phyloP scores from a whole-genome alignment of 2,329 filamentous ascomycete genomes.

The Trichophyton simii region DNA sequence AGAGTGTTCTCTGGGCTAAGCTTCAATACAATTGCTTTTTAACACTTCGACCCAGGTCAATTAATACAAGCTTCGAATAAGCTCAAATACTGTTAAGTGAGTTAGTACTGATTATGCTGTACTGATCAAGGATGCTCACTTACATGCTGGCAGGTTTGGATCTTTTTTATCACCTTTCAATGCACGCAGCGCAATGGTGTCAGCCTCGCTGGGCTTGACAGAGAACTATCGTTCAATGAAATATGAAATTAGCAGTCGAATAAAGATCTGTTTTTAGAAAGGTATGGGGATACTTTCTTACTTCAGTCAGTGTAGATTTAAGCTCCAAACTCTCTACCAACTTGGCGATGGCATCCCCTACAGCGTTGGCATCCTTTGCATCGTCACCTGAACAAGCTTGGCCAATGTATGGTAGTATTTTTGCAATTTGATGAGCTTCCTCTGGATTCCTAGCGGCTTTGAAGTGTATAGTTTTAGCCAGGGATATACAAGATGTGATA shows the following conservation, averaged over 20 bases:
- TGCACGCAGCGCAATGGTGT: slow-evolving; percentile 9
- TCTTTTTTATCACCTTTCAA: slow-evolving; percentile 8
- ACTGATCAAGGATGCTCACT: neutral
- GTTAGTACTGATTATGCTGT: neutral
- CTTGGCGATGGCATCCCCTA: slow-evolving; percentile 7
- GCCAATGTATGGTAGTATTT: slow-evolving; percentile 17
- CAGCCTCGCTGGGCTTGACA: slow-evolving; percentile 9
- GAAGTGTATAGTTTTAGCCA: slow-evolving; percentile 11
- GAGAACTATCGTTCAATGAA: slow-evolving; percentile 7
- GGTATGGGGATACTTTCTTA: slow-evolving; percentile 1
- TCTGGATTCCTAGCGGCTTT: slow-evolving; percentile 8
- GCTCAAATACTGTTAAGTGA: neutral
- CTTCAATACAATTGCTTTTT: neutral
- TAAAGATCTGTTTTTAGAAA: neutral
- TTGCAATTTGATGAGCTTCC: slow-evolving; percentile 15
- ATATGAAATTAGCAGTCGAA: neutral
- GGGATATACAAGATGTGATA: slow-evolving; percentile 13
- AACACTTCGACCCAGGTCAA: neutral
- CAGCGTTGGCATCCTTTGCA: slow-evolving; percentile 8
- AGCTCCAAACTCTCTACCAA: slow-evolving; percentile 8
- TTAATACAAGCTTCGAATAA: neutral
- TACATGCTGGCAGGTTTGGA: slow-evolving; percentile 9
- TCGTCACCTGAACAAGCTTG: slow-evolving; percentile 13
- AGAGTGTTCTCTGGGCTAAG: neutral
- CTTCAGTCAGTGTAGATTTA: slow-evolving; percentile 8